A percentile compares a stretch with the other conserved stretches of the same genome.
phyloP scores from a whole-genome alignment of 192 early-diverging fungal genomes.

The Umbelopsis ramanniana region DNA sequence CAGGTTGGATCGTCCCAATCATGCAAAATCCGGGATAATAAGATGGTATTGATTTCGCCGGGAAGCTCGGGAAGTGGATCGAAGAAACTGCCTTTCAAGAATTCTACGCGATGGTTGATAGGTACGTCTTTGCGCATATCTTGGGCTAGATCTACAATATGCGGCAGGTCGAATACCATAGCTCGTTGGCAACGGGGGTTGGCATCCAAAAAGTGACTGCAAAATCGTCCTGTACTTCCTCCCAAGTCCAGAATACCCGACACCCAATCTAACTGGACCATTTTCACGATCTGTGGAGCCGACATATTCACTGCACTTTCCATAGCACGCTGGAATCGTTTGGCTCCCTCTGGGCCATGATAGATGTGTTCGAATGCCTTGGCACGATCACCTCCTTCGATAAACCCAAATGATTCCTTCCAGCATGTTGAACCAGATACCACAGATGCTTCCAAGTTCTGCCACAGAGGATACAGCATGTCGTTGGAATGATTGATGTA shows the following conservation, averaged over 20 bases:
- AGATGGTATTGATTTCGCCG: constrained; percentile 22
- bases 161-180: constrained; percentile 17
- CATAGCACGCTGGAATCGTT: constrained; percentile 34
- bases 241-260: constrained; percentile 4
- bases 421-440: constrained; percentile 27
- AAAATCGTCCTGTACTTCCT: constrained; percentile 19
- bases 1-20: constrained; percentile 38
- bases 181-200: not conserved
- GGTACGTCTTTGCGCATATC: not conserved
- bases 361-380: constrained; percentile 31
- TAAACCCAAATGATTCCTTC: constrained; percentile 30
- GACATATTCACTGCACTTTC: constrained; percentile 14
- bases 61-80: not conserved
- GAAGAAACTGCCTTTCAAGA: constrained; percentile 2
- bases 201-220: not conserved
- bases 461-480: constrained; percentile 28
- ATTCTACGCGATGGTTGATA: constrained; percentile 2
- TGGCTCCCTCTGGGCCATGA: constrained; percentile 6
- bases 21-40: constrained; percentile 38
- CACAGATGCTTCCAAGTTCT: constrained; percentile 21
- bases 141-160: constrained; percentile 2
- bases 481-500: constrained; percentile 29
- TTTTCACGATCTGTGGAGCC: constrained; percentile 25
- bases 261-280: constrained; percentile 11
- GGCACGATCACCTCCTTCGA: not conserved